phyloP scores from a whole-genome alignment of 768 basidiomycete genomes.

The Mycena haematopus region DNA sequence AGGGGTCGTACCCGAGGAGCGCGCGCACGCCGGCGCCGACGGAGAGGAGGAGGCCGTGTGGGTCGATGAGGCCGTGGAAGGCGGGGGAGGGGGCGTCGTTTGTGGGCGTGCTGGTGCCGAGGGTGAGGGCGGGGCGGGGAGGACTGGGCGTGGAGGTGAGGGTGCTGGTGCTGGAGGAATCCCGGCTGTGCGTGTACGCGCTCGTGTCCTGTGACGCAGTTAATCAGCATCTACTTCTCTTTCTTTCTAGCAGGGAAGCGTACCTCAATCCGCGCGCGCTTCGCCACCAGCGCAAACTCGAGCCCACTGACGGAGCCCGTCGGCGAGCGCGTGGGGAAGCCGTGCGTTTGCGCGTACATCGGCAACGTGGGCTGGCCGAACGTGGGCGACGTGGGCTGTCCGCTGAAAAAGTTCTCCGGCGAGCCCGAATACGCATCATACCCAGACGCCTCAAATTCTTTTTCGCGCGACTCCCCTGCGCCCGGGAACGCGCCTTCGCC shows the following conservation, averaged over 20 bases:
- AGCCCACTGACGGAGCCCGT: conserved; percentile 20
- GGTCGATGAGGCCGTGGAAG: conserved; percentile 28
- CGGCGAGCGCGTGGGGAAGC: conserved; percentile 50
- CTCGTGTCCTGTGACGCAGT: no score
- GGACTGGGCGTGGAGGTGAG: no score
- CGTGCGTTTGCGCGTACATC: conserved; percentile 48
- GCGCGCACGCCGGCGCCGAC: conserved; percentile 24
- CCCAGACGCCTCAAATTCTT: no score
- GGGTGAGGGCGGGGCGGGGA: no score
- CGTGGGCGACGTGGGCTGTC: no score
- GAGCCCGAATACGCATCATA: no score
- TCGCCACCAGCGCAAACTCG: conserved; percentile 20
- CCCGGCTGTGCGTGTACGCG: background rate
- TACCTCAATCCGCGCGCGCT: conserved; percentile 18
- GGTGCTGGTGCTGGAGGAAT: background rate
- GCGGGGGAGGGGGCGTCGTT: conserved; percentile 14
- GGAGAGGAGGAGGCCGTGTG: conserved; percentile 27
- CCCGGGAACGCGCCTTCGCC: no score
- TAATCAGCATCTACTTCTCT: no score
- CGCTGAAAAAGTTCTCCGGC: no score
- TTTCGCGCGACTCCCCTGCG: no score
- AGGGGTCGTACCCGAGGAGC: conserved; percentile 24
- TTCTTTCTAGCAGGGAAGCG: no score
- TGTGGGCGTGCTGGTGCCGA: background rate
- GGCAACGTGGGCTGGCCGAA: no score